Base-by-base conservation (phyloP, 2,329 filamentous ascomycete genomes). In the Scopulariopsis brevicaulis region DNA sequence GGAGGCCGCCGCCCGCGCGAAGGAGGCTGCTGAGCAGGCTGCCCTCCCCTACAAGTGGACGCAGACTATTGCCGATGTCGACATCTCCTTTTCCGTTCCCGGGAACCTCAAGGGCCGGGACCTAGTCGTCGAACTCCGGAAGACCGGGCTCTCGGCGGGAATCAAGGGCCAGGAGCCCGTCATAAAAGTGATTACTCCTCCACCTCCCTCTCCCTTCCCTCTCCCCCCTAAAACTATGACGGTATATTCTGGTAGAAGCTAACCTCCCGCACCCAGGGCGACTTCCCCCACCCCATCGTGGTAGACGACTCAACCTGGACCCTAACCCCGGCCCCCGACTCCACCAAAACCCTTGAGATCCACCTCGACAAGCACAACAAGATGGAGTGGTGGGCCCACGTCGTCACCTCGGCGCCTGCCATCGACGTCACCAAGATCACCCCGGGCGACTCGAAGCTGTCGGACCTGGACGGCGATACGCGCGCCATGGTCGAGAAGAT, bases 401-500 rank as follows among this genome's bases (percentile, higher is more conserved):
- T 97, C 46, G 82, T 97, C 40, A 95, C 86, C 8, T 74, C 77
- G 7, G 93, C 92, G 4, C 94, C 94, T 62, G 89, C 87, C 74
- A 96, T 99, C 73, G 94, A 99, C 74, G 90, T 95, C 40, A 86
- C 86, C 66, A 96, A 96, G 78, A 97, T 99, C 73, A 83, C 86
- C 69, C 94, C 94, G 24, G 94, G 97, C 74, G 92, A 87, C 70
- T 92, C 87, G 69, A 96, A 91, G 72, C 79, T 99, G 67, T 86
- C 88, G 59, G 94, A 99, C 71, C 77, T 99, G 64, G 93, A 97
- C 69, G 94, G 94, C 61, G 89, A 96, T 79, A 99, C 94, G 57
- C 83, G 94, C 63, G 83, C 85, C 60, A 97, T 99, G 93, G 94
- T 99, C 52, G 94, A 99, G 84, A 99, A 99, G 83, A 99, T 99